These are phyloP conservation scores for Solanum okadae DNA, from an alignment of 257 asterid genomes.

Conservation along the genomic window DNA sequence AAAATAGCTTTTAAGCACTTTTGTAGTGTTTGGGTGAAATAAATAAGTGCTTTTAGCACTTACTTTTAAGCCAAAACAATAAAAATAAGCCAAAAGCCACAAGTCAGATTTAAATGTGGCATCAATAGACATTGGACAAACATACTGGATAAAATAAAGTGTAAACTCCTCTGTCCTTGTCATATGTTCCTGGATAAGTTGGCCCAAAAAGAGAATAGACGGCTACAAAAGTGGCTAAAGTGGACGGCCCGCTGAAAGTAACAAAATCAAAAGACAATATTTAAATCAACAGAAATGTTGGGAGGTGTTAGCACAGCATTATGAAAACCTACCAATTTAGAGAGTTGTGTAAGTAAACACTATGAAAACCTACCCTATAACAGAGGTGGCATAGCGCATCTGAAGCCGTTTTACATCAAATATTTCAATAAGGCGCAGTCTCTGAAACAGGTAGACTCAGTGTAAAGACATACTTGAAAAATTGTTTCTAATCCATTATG, in stretches of 20 bases:
- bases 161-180: constrained; percentile 65
- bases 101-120: not conserved
- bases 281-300: not conserved
- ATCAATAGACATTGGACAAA: not conserved
- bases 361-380: constrained; percentile 58
- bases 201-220: constrained; percentile 84
- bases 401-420: constrained; percentile 77
- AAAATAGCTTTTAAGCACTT: not conserved
- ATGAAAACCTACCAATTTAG: not conserved
- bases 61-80: not conserved
- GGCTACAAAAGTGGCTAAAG: constrained; percentile 78
- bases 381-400: constrained; percentile 74
- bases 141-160: constrained; percentile 81
- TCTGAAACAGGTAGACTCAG: constrained; percentile 27
- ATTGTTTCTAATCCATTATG: not conserved
- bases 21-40: not conserved
- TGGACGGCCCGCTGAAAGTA: constrained; percentile 62
- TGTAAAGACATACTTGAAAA: not conserved
- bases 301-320: not conserved
- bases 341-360: not conserved
- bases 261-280: constrained; percentile 3
- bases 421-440: constrained; percentile 75
- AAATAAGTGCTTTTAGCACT: not conserved
- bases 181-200: constrained; percentile 78
- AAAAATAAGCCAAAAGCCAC: not conserved